Base-by-base conservation (phyloP, 257 asterid species). In the Eucommia ulmoides region DNA sequence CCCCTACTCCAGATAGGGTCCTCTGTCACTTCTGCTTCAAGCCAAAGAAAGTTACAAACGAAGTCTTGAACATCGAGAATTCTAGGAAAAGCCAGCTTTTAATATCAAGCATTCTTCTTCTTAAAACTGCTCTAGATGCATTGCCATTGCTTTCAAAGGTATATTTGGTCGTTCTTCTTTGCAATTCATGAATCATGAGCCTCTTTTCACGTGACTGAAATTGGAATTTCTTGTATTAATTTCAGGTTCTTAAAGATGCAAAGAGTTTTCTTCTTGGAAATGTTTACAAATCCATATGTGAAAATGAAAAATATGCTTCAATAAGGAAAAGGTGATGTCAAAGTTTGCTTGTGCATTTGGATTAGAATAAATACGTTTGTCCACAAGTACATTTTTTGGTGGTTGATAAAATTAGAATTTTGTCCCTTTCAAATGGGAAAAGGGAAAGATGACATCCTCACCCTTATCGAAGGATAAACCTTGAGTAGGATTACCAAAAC, bases 21-120 rank as follows among this genome's bases (percentile, higher is more conserved):
- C 91, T 89, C 54, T 89, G 97, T 68, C 94, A 89, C 73, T 89
- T 89, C 74, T 89, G 98, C 82, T 89, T 89, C 66, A 85, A 85
- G 75, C 93, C 91, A 63, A 85, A 82, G 80, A 85, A 72, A 64
- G 92, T 89, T 42, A 76, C 83, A 19, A 85, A 65, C 61, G 94
- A 56, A 46, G 80, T 89, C 54, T 57, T 82, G 78, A 77, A 79
- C 61, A 69, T 45, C 41, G 92, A 80, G 70, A 74, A 70, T 66
- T 75, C 92, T 61, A 79, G 78, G 60, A 80, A 71, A 72, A 82
- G 93, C 74, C 98, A 89, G 72, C 74, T 74, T 48, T 61, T 85
- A 65, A 89, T 89, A 70, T 83, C 96, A 33, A 82, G 84, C 77
- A 76, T 89, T 56, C 78, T 89, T 72, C 83, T 89, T 67, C 93